Evolutionary conservation across 1,284 basidiomycete genomes (phyloP), one percentile per base, ranked within the genome.

Genomic region (Sporisorium exsertum): DNA sequence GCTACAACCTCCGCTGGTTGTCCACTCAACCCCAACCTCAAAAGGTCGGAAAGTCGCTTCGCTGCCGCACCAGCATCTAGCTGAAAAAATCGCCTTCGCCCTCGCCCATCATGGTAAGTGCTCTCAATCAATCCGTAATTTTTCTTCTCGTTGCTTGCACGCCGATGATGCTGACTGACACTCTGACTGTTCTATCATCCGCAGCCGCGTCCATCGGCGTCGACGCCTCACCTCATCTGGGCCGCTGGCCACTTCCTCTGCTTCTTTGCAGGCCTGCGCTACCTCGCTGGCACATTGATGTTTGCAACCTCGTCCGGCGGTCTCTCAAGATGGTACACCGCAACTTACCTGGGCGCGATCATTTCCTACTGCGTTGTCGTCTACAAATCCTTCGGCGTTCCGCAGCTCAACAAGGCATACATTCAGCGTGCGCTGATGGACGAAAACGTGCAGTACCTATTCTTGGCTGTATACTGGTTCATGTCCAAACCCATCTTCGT

Each of bases 361-460:
- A 66, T 85, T 62, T 81, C 79, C 64, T 86, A 85, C 68, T 84
- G 84, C 27, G 83, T 86, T 15, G 85, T 86, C 35, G 83, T 85
- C 27, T 86, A 86, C 77, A 85, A 85, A 64, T 79, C 78, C 37
- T 84, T 84, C 40, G 84, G 83, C 12, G 73, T 84, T 10, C 85
- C 84, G 15, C 84, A 84, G 43, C 71, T 82, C 53, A 83, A 79
- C 60, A 79, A 78, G 47, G 71, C 83, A 0, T 85, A 83, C 72
- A 65, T 86, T n/a, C 83, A 85, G 68, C 81, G 85, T 27, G 83
- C 84, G 1, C 59, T 81, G 20, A 83, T 86, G 81, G 85, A 86
- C 50, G 85, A 86, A 65, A 86, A 86, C 59, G 85, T 86, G 33
- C 84, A 85, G 67, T 86, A 86, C 64, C 74, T 85, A 35, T 75